phyloP scores from a whole-genome alignment of 2,329 filamentous ascomycete genomes.

The Aureobasidium musti region DNA sequence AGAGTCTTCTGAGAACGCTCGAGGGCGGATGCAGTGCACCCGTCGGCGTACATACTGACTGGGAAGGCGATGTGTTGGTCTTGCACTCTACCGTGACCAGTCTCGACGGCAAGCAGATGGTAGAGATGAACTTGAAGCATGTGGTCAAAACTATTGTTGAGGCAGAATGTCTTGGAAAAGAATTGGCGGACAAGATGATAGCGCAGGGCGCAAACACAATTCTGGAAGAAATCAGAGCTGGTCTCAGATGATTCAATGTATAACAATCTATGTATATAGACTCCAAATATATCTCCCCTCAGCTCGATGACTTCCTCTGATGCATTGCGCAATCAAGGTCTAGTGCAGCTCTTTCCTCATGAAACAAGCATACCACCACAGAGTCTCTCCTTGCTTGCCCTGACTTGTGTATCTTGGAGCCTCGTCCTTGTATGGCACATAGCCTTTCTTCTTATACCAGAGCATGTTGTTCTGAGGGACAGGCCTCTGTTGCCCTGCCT shows the following conservation, averaged over 20 bases:
- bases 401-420: constrained; percentile 27
- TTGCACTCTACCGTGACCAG: constrained; percentile 77
- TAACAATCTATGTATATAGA: background rate
- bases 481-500: constrained; percentile 6
- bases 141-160: constrained; percentile 60
- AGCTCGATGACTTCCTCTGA: background rate
- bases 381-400: background rate
- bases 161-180: constrained; percentile 72
- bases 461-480: constrained; percentile 24
- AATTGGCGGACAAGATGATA: constrained; percentile 69
- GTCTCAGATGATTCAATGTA: background rate
- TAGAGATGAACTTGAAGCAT: constrained; percentile 61
- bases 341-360: constrained; percentile 12
- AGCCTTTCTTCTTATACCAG: constrained; percentile 32
- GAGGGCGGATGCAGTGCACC: constrained; percentile 94
- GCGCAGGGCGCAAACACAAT: constrained; percentile 76
- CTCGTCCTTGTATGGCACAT: constrained; percentile 31
- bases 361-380: constrained; percentile 16
- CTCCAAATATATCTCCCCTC: background rate
- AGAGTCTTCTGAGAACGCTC: constrained; percentile 77
- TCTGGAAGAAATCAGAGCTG: constrained; percentile 57
- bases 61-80: constrained; percentile 57
- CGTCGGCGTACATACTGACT: constrained; percentile 72
- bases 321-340: background rate
- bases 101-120: constrained; percentile 71